Evolutionary conservation across 1,284 basidiomycete species (phyloP).

Genomic region (Tylopilus orsonianus): DNA sequence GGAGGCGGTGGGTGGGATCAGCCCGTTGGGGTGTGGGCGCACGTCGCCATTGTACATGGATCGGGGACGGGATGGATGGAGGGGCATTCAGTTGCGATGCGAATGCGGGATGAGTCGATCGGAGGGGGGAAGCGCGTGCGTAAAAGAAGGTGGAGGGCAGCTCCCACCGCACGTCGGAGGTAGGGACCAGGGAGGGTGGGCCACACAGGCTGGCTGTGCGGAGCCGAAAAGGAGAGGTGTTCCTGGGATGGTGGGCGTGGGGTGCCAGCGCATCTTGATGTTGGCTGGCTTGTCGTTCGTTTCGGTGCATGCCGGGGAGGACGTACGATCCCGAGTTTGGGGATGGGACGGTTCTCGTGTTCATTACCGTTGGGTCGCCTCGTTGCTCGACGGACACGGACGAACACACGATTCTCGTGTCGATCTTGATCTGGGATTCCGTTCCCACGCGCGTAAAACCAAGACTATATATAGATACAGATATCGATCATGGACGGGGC

Average conservation of each 20-base stretch:
- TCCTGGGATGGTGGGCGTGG: background rate
- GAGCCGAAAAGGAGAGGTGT: constrained; percentile 2
- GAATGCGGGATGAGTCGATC: background rate
- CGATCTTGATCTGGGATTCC: constrained; percentile 24
- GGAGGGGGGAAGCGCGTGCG: background rate
- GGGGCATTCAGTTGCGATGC: too few species aligned
- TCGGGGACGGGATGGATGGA: too few species aligned
- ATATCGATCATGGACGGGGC: constrained; percentile 9
- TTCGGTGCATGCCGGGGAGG: background rate
- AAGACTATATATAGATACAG: constrained; percentile 10
- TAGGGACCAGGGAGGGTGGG: too few species aligned
- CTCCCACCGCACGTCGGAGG: background rate
- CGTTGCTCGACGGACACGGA: constrained; percentile 8
- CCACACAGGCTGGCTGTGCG: background rate
- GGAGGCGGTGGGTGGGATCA: too few species aligned
- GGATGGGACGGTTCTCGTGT: background rate
- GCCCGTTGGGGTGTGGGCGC: too few species aligned
- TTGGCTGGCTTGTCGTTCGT: background rate
- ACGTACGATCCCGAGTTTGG: background rate
- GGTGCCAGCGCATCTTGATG: background rate
- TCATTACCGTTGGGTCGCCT: constrained; percentile 13
- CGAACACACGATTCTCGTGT: constrained; percentile 13
- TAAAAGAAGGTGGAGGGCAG: background rate
- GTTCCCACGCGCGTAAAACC: constrained; percentile 13
- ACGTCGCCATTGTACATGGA: too few species aligned